Evolutionary conservation across 345 rosid genomes (phyloP).

Genomic region (Ricinus communis): DNA sequence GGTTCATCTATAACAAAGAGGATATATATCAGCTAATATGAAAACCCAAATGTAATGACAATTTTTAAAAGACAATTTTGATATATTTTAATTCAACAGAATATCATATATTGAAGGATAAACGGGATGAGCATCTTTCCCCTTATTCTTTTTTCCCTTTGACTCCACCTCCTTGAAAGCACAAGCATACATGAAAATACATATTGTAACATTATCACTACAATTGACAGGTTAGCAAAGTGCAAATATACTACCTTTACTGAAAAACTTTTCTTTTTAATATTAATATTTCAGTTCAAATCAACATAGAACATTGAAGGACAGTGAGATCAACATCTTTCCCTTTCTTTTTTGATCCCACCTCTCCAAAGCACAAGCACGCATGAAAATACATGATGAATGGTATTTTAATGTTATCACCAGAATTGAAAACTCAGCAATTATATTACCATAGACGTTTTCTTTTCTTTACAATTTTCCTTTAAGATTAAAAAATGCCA

Average conservation of each 20-base stretch:
- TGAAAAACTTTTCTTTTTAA: not conserved
- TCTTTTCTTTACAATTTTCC: no score
- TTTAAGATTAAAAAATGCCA: no score
- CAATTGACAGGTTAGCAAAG: not conserved
- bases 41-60: not conserved
- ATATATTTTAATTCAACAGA: not conserved
- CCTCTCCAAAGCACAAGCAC: no score
- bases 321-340: no score
- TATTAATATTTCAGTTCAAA: no score
- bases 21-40: conserved; percentile 12
- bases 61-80: not conserved
- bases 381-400: no score
- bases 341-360: no score
- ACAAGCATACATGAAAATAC: not conserved
- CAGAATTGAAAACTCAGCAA: no score
- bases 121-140: not conserved
- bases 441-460: no score
- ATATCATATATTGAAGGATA: not conserved
- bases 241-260: not conserved
- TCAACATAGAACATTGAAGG: no score
- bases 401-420: no score
- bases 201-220: not conserved
- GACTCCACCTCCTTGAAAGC: not conserved
- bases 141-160: not conserved
- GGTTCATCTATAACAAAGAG: conserved; percentile 35